Evolutionary conservation across 352 stramenopile genomes (phyloP), one percentile per base, ranked within the genome.

Genomic region (Phytophthora citricola): DNA sequence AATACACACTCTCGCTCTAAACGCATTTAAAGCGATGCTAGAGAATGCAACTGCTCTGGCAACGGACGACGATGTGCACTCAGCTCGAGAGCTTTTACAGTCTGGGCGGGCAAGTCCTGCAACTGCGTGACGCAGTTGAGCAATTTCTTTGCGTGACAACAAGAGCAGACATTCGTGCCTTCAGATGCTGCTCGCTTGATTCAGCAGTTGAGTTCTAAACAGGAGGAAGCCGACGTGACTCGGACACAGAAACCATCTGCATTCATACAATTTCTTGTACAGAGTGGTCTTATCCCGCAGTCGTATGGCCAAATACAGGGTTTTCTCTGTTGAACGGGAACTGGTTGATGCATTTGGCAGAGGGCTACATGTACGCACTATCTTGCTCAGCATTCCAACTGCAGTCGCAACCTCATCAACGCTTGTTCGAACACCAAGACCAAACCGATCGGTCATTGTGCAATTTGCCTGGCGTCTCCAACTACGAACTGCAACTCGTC

Each of bases 401-500:
- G 29, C 31, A 46, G 20, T 40, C 48, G 44, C 17, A 22, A 20
- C 11, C 10, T 8, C 10, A 49, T 17, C 48, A 47, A 36, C 11
- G 44, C 44, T 26, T 43, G 27, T 12, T 68, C 60, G 51, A 58
- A 47, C 51, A 58, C 15, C 27, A 65, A 36, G 15, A 46, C 31
- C 1, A 9, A 10, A 6, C 44, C 40, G 34, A 58, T 63, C 24
- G 12, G 14, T 27, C 66, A 73, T 65, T 70, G 22, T 59, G 38
- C 54, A 70, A 73, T 51, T 69, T 51, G 15, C 60, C 53, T 53
- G 46, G 50, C 17, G 51, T 5, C 17, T 44, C 32, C 56, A 55
- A 61, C 45, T 43, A 17, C 44, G 32, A 50, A 15, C 12, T 50
- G 9, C 39, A 73, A 39, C 49, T 45, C 41, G 11, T 48, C 38